Evolutionary conservation across 371 early-diverging fungal genomes (phyloP).

Genomic region (Choanephora cucurbitarum): DNA sequence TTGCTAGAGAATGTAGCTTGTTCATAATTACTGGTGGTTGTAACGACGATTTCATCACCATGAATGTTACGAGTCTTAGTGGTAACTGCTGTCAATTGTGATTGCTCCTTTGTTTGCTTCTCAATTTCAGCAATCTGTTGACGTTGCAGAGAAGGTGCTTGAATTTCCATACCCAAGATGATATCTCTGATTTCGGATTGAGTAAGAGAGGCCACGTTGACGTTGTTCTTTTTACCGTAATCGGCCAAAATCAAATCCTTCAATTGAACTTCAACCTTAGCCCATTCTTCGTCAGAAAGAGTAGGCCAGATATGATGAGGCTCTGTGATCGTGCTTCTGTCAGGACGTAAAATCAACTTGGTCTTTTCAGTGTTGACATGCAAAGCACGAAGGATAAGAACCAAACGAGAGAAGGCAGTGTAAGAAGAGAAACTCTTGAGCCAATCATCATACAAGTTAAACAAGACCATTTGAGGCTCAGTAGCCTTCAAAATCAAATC

Average conservation of each 20-base stretch:
- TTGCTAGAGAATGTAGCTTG: constrained; percentile 96
- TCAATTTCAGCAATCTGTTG: constrained; percentile 98
- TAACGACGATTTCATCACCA: constrained; percentile 98
- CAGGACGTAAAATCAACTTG: constrained; percentile 93
- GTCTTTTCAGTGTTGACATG: constrained; percentile 97
- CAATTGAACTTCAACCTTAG: constrained; percentile 92
- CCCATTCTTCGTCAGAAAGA: constrained; percentile 97
- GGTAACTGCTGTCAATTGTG: constrained; percentile 93
- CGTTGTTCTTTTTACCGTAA: constrained; percentile 98
- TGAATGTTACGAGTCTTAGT: constrained; percentile 96
- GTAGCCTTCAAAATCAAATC: constrained; percentile 96
- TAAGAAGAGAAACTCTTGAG: constrained; percentile 90
- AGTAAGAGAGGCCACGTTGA: constrained; percentile 95
- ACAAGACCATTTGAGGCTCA: constrained; percentile 94
- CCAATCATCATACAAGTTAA: constrained; percentile 96
- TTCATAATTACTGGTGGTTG: constrained; percentile 97
- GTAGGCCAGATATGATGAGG: constrained; percentile 98
- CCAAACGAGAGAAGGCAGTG: constrained; percentile 97
- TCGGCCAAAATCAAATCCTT: constrained; percentile 98
- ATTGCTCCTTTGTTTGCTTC: constrained; percentile 90
- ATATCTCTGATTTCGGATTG: constrained; percentile 98
- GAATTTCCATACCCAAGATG: constrained; percentile 99
- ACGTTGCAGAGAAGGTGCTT: constrained; percentile 95
- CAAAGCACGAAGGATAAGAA: constrained; percentile 94
- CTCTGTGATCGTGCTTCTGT: constrained; percentile 91